phyloP scores from a whole-genome alignment of 306 rosid genomes.

The Vigna angularis region DNA sequence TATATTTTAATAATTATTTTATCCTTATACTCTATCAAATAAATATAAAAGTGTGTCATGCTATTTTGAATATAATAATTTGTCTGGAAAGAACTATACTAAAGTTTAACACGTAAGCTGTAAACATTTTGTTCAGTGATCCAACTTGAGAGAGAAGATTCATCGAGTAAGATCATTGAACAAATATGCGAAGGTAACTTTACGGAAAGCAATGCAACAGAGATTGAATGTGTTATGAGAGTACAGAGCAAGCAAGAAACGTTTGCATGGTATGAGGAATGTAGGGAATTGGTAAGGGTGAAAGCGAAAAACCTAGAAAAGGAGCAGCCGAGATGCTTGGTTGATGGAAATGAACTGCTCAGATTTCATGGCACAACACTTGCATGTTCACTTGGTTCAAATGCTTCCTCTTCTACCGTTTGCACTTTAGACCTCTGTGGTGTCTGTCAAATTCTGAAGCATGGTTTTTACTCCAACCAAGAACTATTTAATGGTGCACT shows the following conservation, averaged over 20 bases:
- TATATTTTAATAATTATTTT: too few relatives aligned
- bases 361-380: constrained; percentile 62
- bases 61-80: too few relatives aligned
- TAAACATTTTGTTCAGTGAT: constrained; percentile 42
- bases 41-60: too few relatives aligned
- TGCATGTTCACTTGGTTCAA: constrained; percentile 60
- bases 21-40: too few relatives aligned
- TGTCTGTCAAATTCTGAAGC: constrained; percentile 57
- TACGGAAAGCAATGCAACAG: background rate
- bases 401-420: constrained; percentile 32
- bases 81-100: too few relatives aligned
- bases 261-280: constrained; percentile 55
- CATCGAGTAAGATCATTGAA: constrained; percentile 55
- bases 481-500: constrained; percentile 21
- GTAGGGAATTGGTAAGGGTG: constrained; percentile 48
- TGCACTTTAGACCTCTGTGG: constrained; percentile 58
- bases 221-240: constrained; percentile 53
- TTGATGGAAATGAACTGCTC: constrained; percentile 67
- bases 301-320: constrained; percentile 44
- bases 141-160: constrained; percentile 47
- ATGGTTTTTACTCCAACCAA: constrained; percentile 50
- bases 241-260: constrained; percentile 46
- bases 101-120: too few relatives aligned
- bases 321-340: constrained; percentile 55
- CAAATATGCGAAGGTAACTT: constrained; percentile 49